A percentile compares a stretch with the other conserved stretches of the same genome.
Evolutionary conservation across 352 stramenopile genomes (phyloP).

Genomic region (Globisporangium okanoganense): DNA sequence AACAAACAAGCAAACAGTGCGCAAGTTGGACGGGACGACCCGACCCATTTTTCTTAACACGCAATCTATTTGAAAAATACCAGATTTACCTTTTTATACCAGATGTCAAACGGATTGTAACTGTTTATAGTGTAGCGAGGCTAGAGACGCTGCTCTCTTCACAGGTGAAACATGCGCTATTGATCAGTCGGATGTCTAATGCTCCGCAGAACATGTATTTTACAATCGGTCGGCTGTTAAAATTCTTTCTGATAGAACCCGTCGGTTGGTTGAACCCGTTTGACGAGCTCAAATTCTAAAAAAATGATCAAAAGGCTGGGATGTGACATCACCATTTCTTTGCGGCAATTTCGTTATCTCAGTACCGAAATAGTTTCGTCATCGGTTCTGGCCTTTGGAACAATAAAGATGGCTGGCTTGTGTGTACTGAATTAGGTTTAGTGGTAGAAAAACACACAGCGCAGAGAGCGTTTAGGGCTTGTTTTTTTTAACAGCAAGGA

Average conservation of each 20-base stretch:
- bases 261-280: neutral
- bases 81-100: neutral
- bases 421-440: neutral
- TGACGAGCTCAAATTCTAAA: too few relatives aligned
- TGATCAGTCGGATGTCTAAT: neutral
- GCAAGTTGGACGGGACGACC: neutral
- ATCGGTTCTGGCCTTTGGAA: neutral
- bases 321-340: neutral
- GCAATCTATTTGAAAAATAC: neutral
- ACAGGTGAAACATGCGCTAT: neutral
- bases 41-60: neutral
- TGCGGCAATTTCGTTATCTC: too few relatives aligned
- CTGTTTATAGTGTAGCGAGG: neutral
- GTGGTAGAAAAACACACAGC: conserved; percentile 10
- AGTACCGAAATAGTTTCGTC: neutral
- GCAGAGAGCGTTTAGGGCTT: conserved; percentile 4
- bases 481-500: conserved; percentile 14
- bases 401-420: neutral
- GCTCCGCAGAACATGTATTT: neutral
- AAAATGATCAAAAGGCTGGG: too few relatives aligned
- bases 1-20: neutral
- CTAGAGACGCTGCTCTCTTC: neutral
- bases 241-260: neutral
- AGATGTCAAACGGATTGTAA: neutral
- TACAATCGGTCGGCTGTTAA: neutral